These are phyloP conservation scores for Salvia miltiorrhiza DNA, from an alignment of 257 asterid genomes.

Conservation along the genomic window DNA sequence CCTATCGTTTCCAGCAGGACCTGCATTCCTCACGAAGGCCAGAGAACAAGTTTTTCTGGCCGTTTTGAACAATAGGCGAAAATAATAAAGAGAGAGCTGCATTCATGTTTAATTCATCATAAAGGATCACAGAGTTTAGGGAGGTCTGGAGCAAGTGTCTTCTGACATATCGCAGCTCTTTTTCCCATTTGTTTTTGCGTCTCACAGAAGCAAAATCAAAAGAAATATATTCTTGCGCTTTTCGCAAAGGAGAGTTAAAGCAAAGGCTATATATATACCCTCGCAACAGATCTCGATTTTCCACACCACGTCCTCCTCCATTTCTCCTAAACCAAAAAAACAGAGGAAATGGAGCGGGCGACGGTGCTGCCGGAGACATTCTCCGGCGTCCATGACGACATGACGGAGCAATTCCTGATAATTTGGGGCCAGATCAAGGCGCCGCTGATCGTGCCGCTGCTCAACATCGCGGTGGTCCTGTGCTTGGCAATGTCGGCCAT, in stretches of 20 bases:
- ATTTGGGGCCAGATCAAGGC: conserved; percentile 29
- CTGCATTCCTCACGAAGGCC: conserved; percentile 21
- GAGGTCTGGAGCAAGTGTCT: conserved; percentile 38
- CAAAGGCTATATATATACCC: conserved; percentile 19
- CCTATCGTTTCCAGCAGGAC: conserved; percentile 3
- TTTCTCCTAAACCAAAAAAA: conserved; percentile 25
- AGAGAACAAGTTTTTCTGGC: conserved; percentile 11
- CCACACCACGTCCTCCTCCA: conserved; percentile 20
- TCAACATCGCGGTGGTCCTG: conserved; percentile 36
- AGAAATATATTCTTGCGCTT: conserved; percentile 38
- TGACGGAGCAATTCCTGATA: neutral
- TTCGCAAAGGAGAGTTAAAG: conserved; percentile 26
- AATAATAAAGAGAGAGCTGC: conserved; percentile 12
- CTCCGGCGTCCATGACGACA: conserved; percentile 42
- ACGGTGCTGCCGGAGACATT: conserved; percentile 42
- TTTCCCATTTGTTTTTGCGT: conserved; percentile 43
- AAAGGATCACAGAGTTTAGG: neutral
- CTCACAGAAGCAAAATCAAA: conserved; percentile 43
- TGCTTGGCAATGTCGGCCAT: conserved; percentile 74
- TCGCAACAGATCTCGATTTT: conserved; percentile 19
- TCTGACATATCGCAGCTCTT: conserved; percentile 70
- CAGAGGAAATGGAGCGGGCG: conserved; percentile 54
- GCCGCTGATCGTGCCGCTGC: conserved; percentile 73
- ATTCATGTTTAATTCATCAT: conserved; percentile 1
- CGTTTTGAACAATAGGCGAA: neutral